phyloP scores from a whole-genome alignment of 2,329 filamentous ascomycete species.

The Clarireedia hainanense region DNA sequence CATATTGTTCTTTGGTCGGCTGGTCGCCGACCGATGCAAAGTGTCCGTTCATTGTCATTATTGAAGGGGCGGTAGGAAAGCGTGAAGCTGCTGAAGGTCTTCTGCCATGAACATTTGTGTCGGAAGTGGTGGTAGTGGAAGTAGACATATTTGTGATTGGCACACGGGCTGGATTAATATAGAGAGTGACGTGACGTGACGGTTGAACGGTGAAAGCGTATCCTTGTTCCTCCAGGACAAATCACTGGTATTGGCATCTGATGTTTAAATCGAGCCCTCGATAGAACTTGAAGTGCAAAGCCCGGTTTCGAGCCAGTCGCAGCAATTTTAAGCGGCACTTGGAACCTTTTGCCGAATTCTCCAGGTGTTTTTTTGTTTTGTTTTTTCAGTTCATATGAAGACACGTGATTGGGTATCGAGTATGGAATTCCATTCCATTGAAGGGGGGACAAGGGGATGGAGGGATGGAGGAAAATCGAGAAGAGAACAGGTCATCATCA shows the following conservation, averaged over 20 bases:
- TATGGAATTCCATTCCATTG: no score
- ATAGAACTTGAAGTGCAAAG: background rate
- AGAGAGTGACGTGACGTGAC: conserved; percentile 1
- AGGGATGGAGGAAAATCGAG: no score
- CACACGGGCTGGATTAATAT: background rate
- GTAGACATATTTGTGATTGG: conserved; percentile 18
- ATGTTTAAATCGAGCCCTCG: background rate
- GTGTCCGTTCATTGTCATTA: conserved; percentile 64
- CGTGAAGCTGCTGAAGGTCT: conserved; percentile 25
- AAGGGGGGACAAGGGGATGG: no score
- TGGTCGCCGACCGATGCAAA: conserved; percentile 66
- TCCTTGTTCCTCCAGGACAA: conserved; percentile 5
- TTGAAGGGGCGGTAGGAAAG: conserved; percentile 27
- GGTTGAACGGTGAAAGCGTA: background rate
- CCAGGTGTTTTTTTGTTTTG: no score
- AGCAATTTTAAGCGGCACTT: background rate
- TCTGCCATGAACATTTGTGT: conserved; percentile 20
- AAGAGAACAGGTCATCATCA: no score
- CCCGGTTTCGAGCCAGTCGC: background rate
- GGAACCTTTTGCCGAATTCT: background rate
- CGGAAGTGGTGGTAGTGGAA: conserved; percentile 2
- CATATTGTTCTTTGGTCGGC: conserved; percentile 61
- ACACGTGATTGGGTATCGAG: background rate
- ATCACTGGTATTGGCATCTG: conserved; percentile 3
- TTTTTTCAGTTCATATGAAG: background rate